These are phyloP conservation scores for Balamuthia mandrillaris DNA, from an alignment of 208 protist genomes.

Conservation along the genomic window DNA sequence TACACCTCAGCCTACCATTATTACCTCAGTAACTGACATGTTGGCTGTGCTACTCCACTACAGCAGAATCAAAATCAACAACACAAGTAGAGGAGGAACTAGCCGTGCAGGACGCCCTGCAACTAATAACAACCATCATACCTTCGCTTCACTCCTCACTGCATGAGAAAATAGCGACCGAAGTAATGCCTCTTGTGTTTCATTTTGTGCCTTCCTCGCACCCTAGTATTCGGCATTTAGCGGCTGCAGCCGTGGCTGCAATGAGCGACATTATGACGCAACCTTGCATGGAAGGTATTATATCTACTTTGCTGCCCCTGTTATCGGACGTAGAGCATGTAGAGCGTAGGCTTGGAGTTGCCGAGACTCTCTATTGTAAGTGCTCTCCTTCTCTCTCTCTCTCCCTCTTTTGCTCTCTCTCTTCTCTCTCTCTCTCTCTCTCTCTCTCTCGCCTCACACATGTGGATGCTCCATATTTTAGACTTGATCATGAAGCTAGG, in stretches of 20 bases:
- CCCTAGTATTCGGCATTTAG: not conserved
- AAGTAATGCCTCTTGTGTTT: not conserved
- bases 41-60: no score
- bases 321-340: constrained; percentile 22
- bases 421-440: not conserved
- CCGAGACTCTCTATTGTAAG: not conserved
- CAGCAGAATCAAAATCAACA: no score
- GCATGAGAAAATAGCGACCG: not conserved
- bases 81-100: no score
- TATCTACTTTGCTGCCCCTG: constrained; percentile 29
- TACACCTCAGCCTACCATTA: no score
- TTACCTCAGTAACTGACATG: no score
- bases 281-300: not conserved
- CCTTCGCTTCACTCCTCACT: not conserved
- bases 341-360: not conserved
- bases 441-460: no score
- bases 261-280: not conserved
- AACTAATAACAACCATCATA: not conserved
- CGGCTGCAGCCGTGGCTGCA: not conserved
- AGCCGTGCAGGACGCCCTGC: not conserved
- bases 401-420: no score
- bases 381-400: no score
- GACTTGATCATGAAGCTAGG: constrained; percentile 55
- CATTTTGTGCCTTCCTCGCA: not conserved
- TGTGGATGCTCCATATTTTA: no score